Conservation (phyloP, 1,284 basidiomycete genomes). For the Cryptococcus sp. region DNA sequence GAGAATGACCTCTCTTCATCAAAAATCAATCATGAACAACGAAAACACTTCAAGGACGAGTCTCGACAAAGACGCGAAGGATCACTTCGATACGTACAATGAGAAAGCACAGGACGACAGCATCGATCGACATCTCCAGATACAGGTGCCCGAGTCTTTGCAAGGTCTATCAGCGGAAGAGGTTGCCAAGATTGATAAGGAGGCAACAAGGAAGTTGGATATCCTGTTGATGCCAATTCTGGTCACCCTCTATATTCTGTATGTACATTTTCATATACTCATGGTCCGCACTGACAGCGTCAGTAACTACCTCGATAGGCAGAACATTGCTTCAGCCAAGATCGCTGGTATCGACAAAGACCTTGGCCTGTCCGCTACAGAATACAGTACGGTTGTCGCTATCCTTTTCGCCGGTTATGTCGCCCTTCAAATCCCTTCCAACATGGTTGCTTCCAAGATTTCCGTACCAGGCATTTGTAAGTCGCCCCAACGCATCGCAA, state of each 20-base stretch:
- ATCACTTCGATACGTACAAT: not conserved
- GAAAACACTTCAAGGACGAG: no score
- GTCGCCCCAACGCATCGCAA: not conserved
- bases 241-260: slow-evolving; percentile 24
- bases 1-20: no score
- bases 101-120: slow-evolving; percentile 2
- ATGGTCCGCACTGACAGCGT: not conserved
- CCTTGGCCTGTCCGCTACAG: slow-evolving; percentile 24
- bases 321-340: slow-evolving; percentile 37
- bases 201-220: slow-evolving; percentile 33
- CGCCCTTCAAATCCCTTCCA: slow-evolving; percentile 35
- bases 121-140: slow-evolving; percentile 25
- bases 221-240: slow-evolving; percentile 29
- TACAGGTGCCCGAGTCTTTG: slow-evolving; percentile 29
- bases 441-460: slow-evolving; percentile 39
- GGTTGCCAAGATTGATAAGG: slow-evolving; percentile 26
- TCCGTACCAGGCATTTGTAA: slow-evolving; percentile 27
- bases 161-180: slow-evolving; percentile 27
- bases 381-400: slow-evolving; percentile 45
- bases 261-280: slow-evolving; percentile 3
- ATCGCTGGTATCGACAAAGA: slow-evolving; percentile 28
- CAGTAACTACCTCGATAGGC: slow-evolving; percentile 26
- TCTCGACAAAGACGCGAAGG: no score
- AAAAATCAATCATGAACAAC: no score
- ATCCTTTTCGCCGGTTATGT: slow-evolving; percentile 46